These are phyloP conservation scores for Venturia oleaginea DNA, from an alignment of 2,329 filamentous ascomycete species.

Conservation along the genomic window DNA sequence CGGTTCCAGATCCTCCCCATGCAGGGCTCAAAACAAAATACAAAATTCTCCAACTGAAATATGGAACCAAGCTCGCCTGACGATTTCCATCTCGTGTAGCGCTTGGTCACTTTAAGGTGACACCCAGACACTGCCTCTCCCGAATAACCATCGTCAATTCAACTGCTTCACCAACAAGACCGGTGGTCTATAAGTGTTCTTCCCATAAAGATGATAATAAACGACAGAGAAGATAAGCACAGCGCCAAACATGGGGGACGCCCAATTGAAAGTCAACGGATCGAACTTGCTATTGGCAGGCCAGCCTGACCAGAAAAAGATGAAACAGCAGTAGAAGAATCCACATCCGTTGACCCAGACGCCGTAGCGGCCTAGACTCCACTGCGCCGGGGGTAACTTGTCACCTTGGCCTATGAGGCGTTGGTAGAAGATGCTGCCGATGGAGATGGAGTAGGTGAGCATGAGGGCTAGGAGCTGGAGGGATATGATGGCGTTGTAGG, in stretches of 20 bases:
- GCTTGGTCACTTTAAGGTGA: too few species aligned
- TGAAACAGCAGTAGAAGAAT: conserved; percentile 26
- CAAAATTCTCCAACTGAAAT: too few species aligned
- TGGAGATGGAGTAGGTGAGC: conserved; percentile 25
- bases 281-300: conserved; percentile 26
- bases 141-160: too few species aligned
- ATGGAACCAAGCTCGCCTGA: too few species aligned
- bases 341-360: conserved; percentile 28
- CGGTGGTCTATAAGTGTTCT: conserved; percentile 31
- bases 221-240: conserved; percentile 34
- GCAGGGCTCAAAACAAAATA: too few species aligned
- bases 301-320: conserved; percentile 30
- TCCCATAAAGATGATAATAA: conserved; percentile 35
- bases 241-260: conserved; percentile 36
- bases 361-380: conserved; percentile 29
- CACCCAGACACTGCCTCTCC: too few species aligned
- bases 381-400: conserved; percentile 23
- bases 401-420: conserved; percentile 18
- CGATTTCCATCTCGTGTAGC: too few species aligned
- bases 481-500: conserved; percentile 33
- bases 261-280: conserved; percentile 38
- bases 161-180: conserved; percentile 8
- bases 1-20: too few species aligned
- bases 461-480: conserved; percentile 22
- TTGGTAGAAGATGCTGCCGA: conserved; percentile 23